Evolutionary conservation across 2,329 filamentous ascomycete genomes (phyloP).

Genomic region (Trichophyton rubrum): DNA sequence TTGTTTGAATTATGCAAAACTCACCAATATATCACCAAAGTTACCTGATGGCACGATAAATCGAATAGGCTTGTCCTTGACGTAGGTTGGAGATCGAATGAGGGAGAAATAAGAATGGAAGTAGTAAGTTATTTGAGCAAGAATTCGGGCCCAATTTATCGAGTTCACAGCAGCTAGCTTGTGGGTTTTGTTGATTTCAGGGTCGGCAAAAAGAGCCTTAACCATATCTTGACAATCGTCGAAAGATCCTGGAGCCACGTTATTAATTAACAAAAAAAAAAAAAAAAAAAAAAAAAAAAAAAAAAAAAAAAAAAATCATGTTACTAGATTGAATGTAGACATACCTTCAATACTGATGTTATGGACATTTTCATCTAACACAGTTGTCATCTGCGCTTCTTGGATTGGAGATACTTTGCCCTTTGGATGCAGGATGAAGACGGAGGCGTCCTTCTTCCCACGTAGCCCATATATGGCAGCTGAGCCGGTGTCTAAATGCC

Average conservation of each 20-base stretch:
- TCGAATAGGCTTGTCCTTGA: conserved; percentile 48
- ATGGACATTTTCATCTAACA: conserved; percentile 81
- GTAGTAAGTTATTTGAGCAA: conserved; percentile 96
- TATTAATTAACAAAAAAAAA: neutral
- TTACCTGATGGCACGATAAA: conserved; percentile 92
- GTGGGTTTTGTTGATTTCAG: conserved; percentile 66
- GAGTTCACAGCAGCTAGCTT: conserved; percentile 90
- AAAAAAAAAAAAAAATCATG: neutral
- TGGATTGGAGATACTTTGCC: conserved; percentile 85
- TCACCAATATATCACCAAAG: conserved; percentile 74
- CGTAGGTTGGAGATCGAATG: conserved; percentile 46
- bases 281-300: neutral
- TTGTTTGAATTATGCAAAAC: neutral
- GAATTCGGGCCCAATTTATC: conserved; percentile 90
- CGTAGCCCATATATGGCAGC: conserved; percentile 91
- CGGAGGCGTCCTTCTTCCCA: conserved; percentile 92
- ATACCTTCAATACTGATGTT: conserved; percentile 66
- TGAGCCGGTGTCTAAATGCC: conserved; percentile 54
- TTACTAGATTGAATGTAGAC: neutral
- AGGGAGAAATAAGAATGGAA: conserved; percentile 89
- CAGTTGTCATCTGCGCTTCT: conserved; percentile 94
- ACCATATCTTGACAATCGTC: conserved; percentile 97
- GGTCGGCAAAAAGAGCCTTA: conserved; percentile 81
- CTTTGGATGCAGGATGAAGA: conserved; percentile 89
- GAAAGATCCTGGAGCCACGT: conserved; percentile 51